Conservation (phyloP, 2,329 filamentous ascomycete species). For the Paracamarosporium sp. region DNA sequence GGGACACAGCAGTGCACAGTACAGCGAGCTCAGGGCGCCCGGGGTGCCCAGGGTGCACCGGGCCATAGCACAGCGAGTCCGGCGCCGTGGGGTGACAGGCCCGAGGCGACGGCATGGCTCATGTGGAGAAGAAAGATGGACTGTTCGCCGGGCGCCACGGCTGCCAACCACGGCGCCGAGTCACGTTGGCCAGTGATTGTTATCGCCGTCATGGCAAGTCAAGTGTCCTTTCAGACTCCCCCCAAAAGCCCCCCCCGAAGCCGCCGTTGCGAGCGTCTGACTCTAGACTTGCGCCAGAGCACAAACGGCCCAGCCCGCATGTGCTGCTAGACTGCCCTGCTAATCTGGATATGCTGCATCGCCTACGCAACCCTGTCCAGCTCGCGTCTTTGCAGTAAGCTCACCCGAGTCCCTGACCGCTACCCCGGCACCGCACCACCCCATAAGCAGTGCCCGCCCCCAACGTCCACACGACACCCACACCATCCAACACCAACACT, state of each 20-base stretch:
- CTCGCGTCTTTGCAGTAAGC: slow-evolving; percentile 12
- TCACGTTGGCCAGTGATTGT: not conserved
- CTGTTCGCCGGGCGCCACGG: not conserved
- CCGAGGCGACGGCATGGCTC: slow-evolving; percentile 13
- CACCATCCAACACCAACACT: slow-evolving; percentile 13
- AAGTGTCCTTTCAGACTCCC: not conserved
- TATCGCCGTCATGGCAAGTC: not conserved
- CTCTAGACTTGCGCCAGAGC: too few species aligned
- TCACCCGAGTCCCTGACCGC: slow-evolving; percentile 3
- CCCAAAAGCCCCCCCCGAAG: not conserved
- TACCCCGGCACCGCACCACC: slow-evolving; percentile 6
- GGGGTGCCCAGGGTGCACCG: too few species aligned
- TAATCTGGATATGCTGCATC: slow-evolving; percentile 9
- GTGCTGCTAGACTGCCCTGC: not conserved
- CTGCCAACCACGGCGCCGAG: not conserved
- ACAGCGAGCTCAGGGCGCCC: too few species aligned
- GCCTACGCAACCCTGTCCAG: slow-evolving; percentile 6
- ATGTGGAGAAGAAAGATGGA: slow-evolving; percentile 14
- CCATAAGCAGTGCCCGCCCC: slow-evolving; percentile 14
- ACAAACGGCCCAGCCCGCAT: too few species aligned
- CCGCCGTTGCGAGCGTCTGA: too few species aligned
- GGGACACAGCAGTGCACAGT: not conserved
- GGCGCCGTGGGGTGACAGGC: slow-evolving; percentile 6
- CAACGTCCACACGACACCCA: slow-evolving; percentile 8
- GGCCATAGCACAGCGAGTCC: not conserved